A percentile compares a stretch with the other conserved stretches of the same genome.
phyloP scores from a whole-genome alignment of 805 yeast genomes.

The Starmerella riodocensis region DNA sequence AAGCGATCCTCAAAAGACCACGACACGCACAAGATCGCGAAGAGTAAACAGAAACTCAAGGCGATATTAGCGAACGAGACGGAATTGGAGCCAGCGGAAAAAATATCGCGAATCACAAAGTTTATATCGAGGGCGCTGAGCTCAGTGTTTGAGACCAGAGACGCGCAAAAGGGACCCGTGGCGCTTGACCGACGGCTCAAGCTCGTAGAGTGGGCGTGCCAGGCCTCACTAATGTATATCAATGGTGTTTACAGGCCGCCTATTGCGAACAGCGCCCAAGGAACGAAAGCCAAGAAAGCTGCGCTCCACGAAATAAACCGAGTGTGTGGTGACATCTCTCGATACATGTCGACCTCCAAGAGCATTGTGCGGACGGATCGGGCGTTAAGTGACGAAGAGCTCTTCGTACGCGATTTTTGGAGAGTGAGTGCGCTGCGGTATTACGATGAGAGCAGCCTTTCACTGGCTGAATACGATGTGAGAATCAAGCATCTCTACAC shows the following conservation, averaged over 20 bases:
- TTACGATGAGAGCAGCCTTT: background rate
- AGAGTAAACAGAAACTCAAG: background rate
- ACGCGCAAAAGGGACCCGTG: background rate
- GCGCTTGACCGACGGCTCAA: conserved; percentile 1
- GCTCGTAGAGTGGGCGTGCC: conserved; percentile 1
- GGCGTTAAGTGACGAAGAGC: background rate
- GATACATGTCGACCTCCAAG: background rate
- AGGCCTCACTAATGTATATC: background rate
- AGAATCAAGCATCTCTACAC: background rate
- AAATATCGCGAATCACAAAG: conserved; percentile 1
- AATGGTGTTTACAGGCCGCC: background rate
- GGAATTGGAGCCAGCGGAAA: background rate
- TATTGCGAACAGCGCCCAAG: background rate
- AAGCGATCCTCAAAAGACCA: background rate
- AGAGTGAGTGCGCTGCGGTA: background rate
- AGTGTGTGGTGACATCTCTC: background rate
- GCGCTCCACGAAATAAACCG: background rate
- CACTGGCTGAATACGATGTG: background rate
- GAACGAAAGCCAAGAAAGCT: background rate
- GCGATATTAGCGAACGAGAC: background rate
- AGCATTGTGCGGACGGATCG: conserved; percentile 1
- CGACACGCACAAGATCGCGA: background rate
- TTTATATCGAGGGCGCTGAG: background rate
- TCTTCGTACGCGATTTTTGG: background rate
- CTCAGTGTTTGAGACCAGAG: background rate